Percentiles rank a stretch among this genome's conserved stretches.
phyloP scores from a whole-genome alignment of 306 rosid species.

The Vigna mungo region DNA sequence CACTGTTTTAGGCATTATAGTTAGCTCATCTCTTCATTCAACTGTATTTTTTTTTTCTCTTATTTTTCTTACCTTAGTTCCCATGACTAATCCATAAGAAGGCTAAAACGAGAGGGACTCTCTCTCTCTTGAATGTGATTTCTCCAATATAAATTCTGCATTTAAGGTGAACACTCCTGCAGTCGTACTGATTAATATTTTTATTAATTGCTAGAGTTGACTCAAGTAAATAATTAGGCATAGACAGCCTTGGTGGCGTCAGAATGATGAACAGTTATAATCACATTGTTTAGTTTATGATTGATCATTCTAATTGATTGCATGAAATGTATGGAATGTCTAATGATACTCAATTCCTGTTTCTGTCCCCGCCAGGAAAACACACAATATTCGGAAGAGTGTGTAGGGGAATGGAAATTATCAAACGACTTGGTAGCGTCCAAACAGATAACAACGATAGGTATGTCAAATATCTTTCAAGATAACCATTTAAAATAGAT shows the following conservation, averaged over 20 bases:
- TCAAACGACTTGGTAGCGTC: conserved; percentile 95
- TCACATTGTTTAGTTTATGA: conserved; percentile 31
- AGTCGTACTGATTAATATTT: conserved; percentile 9
- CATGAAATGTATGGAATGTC: background rate
- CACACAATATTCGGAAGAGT: conserved; percentile 98
- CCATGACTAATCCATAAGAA: background rate
- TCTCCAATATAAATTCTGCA: conserved; percentile 11
- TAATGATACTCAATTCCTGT: conserved; percentile 24
- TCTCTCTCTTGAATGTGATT: background rate
- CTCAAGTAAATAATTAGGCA: background rate
- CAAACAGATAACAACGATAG: conserved; percentile 97
- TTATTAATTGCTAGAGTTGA: background rate
- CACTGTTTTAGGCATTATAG: conserved; percentile 10
- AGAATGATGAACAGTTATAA: conserved; percentile 25
- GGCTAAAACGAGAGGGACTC: background rate
- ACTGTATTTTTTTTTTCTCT: background rate
- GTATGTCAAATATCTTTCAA: conserved; percentile 52
- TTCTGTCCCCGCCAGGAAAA: conserved; percentile 71
- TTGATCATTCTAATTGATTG: conserved; percentile 9
- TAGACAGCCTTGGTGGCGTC: background rate
- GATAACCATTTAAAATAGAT: background rate
- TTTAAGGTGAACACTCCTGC: conserved; percentile 11
- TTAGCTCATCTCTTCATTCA: conserved; percentile 24
- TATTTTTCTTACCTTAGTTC: background rate
- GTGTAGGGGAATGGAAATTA: conserved; percentile 87